A percentile compares a stretch with the other conserved stretches of the same genome.
Conservation (phyloP, 1,139 yeast species). For the Nakaseomyces kungkrabaensis region DNA sequence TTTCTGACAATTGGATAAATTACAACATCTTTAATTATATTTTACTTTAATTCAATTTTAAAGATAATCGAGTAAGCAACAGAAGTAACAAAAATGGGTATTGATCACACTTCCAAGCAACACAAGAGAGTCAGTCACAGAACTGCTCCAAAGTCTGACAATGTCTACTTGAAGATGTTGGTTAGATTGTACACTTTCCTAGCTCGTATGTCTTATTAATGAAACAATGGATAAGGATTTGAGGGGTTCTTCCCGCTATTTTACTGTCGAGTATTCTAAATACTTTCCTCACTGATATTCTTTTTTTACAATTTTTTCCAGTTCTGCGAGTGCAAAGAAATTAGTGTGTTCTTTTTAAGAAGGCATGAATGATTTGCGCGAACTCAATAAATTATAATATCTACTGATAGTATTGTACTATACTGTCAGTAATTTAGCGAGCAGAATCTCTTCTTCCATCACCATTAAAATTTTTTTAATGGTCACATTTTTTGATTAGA, state of each 20-base stretch:
- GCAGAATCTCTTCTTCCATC: conserved; percentile 2
- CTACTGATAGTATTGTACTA: neutral
- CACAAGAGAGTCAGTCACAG: conserved; percentile 96
- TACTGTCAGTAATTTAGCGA: conserved; percentile 1
- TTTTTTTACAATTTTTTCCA: conserved; percentile 3
- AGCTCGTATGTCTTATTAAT: conserved; percentile 77
- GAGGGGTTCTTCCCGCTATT: conserved; percentile 3
- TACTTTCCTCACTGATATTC: neutral
- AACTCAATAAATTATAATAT: neutral
- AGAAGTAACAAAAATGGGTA: conserved; percentile 58
- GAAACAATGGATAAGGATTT: neutral
- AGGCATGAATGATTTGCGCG: conserved; percentile 4
- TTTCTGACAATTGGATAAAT: no score
- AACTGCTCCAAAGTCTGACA: conserved; percentile 98
- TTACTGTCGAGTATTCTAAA: neutral
- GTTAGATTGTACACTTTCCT: conserved; percentile 98
- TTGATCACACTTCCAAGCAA: conserved; percentile 93
- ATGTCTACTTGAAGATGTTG: conserved; percentile 94
- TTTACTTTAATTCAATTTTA: neutral
- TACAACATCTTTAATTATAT: no score
- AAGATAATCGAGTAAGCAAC: conserved; percentile 1
- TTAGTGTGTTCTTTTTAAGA: neutral
- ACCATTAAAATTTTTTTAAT: neutral
- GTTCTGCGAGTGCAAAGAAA: conserved; percentile 4
- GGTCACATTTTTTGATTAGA: neutral